A percentile compares a stretch with the other conserved stretches of the same genome.
Evolutionary conservation across 345 rosid species (phyloP).

Genomic region (Populus tremula): DNA sequence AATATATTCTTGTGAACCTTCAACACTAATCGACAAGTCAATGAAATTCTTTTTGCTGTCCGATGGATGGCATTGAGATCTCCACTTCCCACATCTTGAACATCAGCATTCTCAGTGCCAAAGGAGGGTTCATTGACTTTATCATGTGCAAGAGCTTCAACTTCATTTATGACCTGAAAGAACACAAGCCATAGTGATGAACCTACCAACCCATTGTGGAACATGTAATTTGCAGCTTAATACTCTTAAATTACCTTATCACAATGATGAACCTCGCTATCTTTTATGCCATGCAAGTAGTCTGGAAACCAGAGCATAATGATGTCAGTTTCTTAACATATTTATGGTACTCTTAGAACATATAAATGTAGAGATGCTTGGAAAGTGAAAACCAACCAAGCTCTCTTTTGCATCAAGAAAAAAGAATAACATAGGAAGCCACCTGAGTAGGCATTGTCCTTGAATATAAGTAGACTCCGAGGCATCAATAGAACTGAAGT

Average conservation of each 20-base stretch:
- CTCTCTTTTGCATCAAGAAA: background rate
- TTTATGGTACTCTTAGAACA: background rate
- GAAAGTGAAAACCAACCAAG: background rate
- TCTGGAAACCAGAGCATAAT: slow-evolving; percentile 39
- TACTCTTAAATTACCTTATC: slow-evolving; percentile 39
- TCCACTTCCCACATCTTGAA: slow-evolving; percentile 23
- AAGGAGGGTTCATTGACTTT: background rate
- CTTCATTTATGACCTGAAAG: slow-evolving; percentile 49
- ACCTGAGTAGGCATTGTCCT: slow-evolving; percentile 70
- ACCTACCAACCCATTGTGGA: background rate
- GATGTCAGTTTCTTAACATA: background rate
- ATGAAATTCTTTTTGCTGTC: slow-evolving; percentile 51
- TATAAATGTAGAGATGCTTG: background rate
- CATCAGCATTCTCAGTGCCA: slow-evolving; percentile 18
- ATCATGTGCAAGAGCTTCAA: slow-evolving; percentile 26
- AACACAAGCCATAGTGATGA: background rate
- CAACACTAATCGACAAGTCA: slow-evolving; percentile 67
- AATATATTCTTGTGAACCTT: slow-evolving; percentile 77
- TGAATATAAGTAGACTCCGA: slow-evolving; percentile 77
- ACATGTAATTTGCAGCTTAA: background rate
- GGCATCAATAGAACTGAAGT: slow-evolving; percentile 77
- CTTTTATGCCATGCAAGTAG: slow-evolving; percentile 76
- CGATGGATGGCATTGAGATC: slow-evolving; percentile 42
- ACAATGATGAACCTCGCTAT: slow-evolving; percentile 44
- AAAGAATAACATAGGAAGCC: slow-evolving; percentile 12